phyloP scores from a whole-genome alignment of 2,329 filamentous ascomycete species.

The Corynespora cassiicola region DNA sequence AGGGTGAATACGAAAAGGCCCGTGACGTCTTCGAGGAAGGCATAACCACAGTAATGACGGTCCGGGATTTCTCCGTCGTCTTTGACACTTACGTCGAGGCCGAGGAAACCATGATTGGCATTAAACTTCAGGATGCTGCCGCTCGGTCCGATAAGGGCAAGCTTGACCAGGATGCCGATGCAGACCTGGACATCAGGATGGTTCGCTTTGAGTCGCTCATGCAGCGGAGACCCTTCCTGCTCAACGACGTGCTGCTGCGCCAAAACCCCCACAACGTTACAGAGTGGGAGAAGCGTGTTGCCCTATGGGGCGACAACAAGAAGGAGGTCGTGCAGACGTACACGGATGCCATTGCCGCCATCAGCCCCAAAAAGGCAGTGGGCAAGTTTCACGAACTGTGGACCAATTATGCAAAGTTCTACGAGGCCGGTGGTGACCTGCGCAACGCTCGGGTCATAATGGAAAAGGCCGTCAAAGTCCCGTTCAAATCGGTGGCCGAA shows the following conservation, averaged over 20 bases:
- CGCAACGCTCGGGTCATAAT: conserved; percentile 88
- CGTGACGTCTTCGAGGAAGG: conserved; percentile 95
- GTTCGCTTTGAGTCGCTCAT: conserved; percentile 97
- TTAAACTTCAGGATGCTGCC: conserved; percentile 87
- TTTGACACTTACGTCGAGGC: conserved; percentile 98
- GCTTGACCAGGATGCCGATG: conserved; percentile 82
- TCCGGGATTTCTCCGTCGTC: conserved; percentile 93
- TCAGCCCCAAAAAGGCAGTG: conserved; percentile 91
- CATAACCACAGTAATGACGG: conserved; percentile 97
- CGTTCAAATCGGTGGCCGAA: conserved; percentile 96
- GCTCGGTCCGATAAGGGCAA: conserved; percentile 78
- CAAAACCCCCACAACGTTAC: conserved; percentile 96
- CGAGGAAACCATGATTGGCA: conserved; percentile 92
- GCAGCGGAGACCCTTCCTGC: conserved; percentile 92
- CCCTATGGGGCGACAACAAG: conserved; percentile 92
- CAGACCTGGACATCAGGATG: conserved; percentile 95
- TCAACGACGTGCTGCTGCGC: conserved; percentile 93
- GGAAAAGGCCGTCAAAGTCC: conserved; percentile 97
- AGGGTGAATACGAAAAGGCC: conserved; percentile 89
- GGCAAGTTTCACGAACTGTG: conserved; percentile 95
- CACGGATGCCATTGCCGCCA: conserved; percentile 89
- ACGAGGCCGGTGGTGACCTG: conserved; percentile 85
- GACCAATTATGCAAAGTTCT: conserved; percentile 97
- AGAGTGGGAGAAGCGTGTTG: conserved; percentile 98
- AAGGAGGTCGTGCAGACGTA: conserved; percentile 92